These are phyloP conservation scores for Trichosporon ovoides DNA, from an alignment of 1,284 basidiomycete genomes.

Conservation along the genomic window DNA sequence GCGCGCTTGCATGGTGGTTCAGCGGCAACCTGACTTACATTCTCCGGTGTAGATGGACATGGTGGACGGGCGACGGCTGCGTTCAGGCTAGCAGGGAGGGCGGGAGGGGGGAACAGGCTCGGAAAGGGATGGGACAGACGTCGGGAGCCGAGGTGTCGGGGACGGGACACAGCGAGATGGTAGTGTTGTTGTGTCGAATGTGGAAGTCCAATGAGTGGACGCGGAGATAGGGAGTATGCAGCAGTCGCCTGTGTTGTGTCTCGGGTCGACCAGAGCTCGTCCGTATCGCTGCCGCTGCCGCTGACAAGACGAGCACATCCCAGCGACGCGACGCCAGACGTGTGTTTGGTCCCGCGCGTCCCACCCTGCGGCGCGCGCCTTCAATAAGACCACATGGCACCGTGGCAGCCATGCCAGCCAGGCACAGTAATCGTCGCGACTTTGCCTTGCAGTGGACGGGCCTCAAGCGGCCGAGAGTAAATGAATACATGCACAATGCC, in stretches of 20 bases:
- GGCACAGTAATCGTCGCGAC: too few relatives aligned
- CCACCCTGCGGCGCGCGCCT: not conserved
- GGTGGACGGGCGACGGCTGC: not conserved
- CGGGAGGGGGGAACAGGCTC: not conserved
- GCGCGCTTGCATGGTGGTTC: too few relatives aligned
- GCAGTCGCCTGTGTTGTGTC: too few relatives aligned
- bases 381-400: not conserved
- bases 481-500: too few relatives aligned
- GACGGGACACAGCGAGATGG: too few relatives aligned
- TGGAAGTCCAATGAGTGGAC: too few relatives aligned
- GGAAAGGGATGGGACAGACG: not conserved
- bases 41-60: constrained; percentile 45
- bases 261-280: not conserved
- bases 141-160: not conserved
- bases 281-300: not conserved
- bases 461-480: too few relatives aligned
- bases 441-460: too few relatives aligned
- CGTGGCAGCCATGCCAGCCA: not conserved
- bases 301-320: not conserved
- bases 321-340: not conserved
- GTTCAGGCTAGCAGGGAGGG: not conserved
- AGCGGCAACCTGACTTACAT: constrained; percentile 28
- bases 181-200: too few relatives aligned
- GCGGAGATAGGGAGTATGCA: too few relatives aligned
- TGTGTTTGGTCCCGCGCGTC: not conserved